Evolutionary conservation across 2,329 filamentous ascomycete species (phyloP).

Genomic region (Xylariaceae sp.): DNA sequence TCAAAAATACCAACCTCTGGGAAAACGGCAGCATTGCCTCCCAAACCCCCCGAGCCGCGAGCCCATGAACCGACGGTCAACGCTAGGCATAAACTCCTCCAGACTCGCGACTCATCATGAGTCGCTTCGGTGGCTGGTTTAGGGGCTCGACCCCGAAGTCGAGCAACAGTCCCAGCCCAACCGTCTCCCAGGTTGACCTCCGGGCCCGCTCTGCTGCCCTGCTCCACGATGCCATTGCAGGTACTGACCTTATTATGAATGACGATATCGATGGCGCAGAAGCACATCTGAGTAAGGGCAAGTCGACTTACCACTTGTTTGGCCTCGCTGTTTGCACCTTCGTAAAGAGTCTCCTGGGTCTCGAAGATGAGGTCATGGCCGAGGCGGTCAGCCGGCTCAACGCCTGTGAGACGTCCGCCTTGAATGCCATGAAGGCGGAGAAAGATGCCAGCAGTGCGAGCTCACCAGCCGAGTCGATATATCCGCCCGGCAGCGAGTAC

Average conservation of each 20-base stretch:
- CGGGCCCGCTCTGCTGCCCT: conserved; percentile 45
- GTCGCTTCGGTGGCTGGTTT: conserved; percentile 48
- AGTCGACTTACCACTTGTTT: conserved; percentile 83
- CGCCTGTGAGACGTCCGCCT: conserved; percentile 71
- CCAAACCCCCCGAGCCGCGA: background rate
- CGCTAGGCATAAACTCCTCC: background rate
- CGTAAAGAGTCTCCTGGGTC: conserved; percentile 78
- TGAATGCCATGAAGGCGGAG: conserved; percentile 70
- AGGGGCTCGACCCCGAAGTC: conserved; percentile 38
- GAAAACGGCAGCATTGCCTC: background rate
- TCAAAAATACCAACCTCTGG: background rate
- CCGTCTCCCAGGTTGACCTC: conserved; percentile 32
- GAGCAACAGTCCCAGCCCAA: conserved; percentile 31
- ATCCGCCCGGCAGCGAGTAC: conserved; percentile 81
- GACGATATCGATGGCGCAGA: conserved; percentile 87
- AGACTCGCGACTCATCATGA: conserved; percentile 36
- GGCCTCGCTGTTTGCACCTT: conserved; percentile 78
- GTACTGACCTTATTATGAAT: conserved; percentile 72
- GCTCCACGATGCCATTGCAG: conserved; percentile 56
- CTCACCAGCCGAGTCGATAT: conserved; percentile 45
- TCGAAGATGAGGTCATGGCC: conserved; percentile 86
- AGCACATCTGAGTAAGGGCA: conserved; percentile 61
- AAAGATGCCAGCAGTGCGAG: conserved; percentile 44
- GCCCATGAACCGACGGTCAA: conserved; percentile 7
- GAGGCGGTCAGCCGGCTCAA: conserved; percentile 68